A percentile compares a stretch with the other conserved stretches of the same genome.
Conservation (phyloP, 768 basidiomycete species). For the Boletus eberwhitei region DNA sequence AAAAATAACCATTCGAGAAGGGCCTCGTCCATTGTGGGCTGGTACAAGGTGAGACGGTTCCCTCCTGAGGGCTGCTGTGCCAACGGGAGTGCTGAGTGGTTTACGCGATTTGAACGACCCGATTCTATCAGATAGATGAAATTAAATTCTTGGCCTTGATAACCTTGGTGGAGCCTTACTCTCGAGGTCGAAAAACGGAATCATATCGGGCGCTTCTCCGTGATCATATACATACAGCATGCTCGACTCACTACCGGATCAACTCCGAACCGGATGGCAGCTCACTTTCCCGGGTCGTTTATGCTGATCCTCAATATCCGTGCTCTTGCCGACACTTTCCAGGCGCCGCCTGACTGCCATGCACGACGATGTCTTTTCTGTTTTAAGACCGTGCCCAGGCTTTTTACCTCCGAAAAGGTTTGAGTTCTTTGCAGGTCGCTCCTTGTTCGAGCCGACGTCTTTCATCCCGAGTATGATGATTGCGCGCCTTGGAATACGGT, state of each 20-base stretch:
- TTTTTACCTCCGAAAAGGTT: background rate
- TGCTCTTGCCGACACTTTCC: background rate
- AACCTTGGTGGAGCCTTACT: background rate
- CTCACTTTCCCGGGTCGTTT: background rate
- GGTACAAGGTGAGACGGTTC: too few relatives aligned
- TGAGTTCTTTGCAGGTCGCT: background rate
- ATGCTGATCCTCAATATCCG: slow-evolving; percentile 5
- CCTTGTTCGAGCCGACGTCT: background rate
- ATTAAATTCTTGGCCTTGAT: background rate
- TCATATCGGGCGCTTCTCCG: background rate
- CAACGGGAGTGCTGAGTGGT: too few relatives aligned
- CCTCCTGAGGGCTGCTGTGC: too few relatives aligned
- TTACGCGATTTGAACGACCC: too few relatives aligned
- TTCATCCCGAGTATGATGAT: slow-evolving; percentile 4
- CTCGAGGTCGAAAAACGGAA: too few relatives aligned
- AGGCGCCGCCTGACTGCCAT: background rate
- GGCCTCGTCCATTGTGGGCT: too few relatives aligned
- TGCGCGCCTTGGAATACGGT: background rate
- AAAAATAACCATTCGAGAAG: too few relatives aligned
- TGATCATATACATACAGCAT: background rate
- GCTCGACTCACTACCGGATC: background rate
- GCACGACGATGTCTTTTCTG: slow-evolving; percentile 1
- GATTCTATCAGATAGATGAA: too few relatives aligned
- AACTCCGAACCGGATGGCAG: background rate
- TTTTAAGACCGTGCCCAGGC: background rate